These are phyloP conservation scores for Cryptosporidium sp. DNA, from an alignment of 169 alveolate species.

Conservation along the genomic window DNA sequence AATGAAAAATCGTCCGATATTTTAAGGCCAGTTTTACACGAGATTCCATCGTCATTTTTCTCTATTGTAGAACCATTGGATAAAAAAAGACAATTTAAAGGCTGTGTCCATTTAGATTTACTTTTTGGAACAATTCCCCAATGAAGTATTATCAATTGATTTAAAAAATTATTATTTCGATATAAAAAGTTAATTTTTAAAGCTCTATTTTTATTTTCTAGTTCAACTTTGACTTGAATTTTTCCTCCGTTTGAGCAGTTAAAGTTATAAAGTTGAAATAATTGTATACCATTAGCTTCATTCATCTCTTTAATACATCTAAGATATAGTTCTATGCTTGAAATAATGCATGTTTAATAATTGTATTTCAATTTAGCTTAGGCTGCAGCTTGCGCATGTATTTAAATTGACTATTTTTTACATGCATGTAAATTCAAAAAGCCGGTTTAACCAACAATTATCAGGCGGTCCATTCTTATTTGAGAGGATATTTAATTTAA, in stretches of 20 bases:
- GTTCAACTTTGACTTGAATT: conserved; percentile 2
- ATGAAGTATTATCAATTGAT: conserved; percentile 21
- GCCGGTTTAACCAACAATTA: conserved; percentile 6
- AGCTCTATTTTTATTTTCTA: background rate
- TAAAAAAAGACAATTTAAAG: conserved; percentile 46
- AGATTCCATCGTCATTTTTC: conserved; percentile 49
- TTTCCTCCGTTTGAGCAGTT: conserved; percentile 54
- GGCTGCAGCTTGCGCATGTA: conserved; percentile 28
- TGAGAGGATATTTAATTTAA: conserved; percentile 16
- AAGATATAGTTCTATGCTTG: background rate
- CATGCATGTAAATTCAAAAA: conserved; percentile 44
- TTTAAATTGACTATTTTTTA: conserved; percentile 26
- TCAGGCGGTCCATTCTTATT: conserved; percentile 38
- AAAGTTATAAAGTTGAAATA: conserved; percentile 1
- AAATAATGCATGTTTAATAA: background rate
- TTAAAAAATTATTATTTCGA: too few relatives aligned
- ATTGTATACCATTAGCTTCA: background rate
- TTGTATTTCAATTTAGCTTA: background rate
- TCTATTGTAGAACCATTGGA: conserved; percentile 46
- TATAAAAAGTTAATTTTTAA: conserved; percentile 13
- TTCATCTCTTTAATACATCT: background rate
- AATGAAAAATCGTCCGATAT: background rate
- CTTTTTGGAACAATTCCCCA: conserved; percentile 48
- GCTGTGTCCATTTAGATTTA: conserved; percentile 49
- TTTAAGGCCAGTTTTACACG: conserved; percentile 8